A percentile compares a stretch with the other conserved stretches of the same genome.
Evolutionary conservation across 495 filamentous ascomycete species (phyloP).

Genomic region (Podospora pseudopauciseta): DNA sequence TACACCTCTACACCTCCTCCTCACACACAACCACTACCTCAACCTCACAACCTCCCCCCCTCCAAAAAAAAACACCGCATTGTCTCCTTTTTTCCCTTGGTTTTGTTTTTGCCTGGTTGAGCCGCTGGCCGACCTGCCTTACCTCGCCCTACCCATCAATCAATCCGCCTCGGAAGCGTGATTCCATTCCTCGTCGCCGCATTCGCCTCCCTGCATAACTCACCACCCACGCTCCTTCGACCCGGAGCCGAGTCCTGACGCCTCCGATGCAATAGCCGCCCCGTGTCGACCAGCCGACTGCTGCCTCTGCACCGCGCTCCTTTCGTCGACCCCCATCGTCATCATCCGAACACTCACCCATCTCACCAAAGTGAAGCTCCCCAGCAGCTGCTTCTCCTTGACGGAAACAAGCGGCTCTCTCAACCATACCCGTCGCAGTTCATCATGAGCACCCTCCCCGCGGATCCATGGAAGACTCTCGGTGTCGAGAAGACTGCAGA

Average conservation of each 20-base stretch:
- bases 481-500: conserved; percentile 74
- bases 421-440: conserved; percentile 12
- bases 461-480: conserved; percentile 80
- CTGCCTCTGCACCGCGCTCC: conserved; percentile 24
- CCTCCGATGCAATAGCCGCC: conserved; percentile 40
- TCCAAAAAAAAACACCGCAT: conserved; percentile 7
- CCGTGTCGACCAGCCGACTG: conserved; percentile 27
- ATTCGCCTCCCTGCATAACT: conserved; percentile 26
- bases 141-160: background rate
- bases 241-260: conserved; percentile 16
- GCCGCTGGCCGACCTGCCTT: conserved; percentile 7
- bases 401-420: conserved; percentile 9
- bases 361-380: background rate
- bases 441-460: conserved; percentile 64
- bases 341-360: background rate
- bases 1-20: conserved; percentile 3
- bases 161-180: conserved; percentile 12
- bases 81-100: conserved; percentile 6
- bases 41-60: conserved; percentile 1
- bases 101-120: conserved; percentile 11
- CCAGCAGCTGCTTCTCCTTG: conserved; percentile 11
- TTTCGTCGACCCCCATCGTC: conserved; percentile 10
- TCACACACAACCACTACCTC: conserved; percentile 6
- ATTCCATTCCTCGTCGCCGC: conserved; percentile 23
- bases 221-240: conserved; percentile 19